Evolutionary conservation across 768 basidiomycete species (phyloP), one percentile per base, ranked within the genome.

Genomic region (Rhodotorula graminis): DNA sequence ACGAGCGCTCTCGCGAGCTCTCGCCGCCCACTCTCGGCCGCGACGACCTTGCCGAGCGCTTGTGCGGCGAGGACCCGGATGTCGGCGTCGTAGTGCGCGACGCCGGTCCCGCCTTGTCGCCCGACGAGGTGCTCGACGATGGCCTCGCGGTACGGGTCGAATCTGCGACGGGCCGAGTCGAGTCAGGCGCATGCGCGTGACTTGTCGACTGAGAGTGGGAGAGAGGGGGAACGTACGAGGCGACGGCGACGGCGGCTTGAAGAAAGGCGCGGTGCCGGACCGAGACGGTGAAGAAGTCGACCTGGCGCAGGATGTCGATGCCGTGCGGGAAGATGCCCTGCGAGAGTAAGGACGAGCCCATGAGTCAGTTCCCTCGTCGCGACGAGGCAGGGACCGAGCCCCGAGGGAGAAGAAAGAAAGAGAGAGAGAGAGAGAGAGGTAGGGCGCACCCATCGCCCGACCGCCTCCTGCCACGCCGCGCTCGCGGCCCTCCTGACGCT

Each of bases 391-490:
- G n/a, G n/a, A n/a, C n/a, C n/a, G n/a, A n/a, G 37, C 9, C 37
- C 9, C 37, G 37, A 37, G 37, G 37, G 37, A 37, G 37, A 37
- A 37, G 37, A 37, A 47, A 19, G 65, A 60, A 60, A 44, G 62
- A 58, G 31, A 65, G 68, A 33, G 56, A 69, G 60, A 55, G 62
- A 46, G 47, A 23, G 12, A 40, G 14, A 5, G n/a, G n/a, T n/a
- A n/a, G n/a, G 23, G 81, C 88, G 80, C 78, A 96, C 95, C 83
- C 90, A 89, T 79, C 96, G 84, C 21, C 96, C 96, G 52, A 97
- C 96, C 78, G 90, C 89, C 82, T 99, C 96, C 81, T 99, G 96
- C 80, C 92, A 98, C 21, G 94, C 92, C 27, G 96, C 96, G 81
- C 95, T 98, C 21, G 94, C 94, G 23, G 96, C 95, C 75, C 96